phyloP scores from a whole-genome alignment of 345 rosid species.

The Murraya paniculata region DNA sequence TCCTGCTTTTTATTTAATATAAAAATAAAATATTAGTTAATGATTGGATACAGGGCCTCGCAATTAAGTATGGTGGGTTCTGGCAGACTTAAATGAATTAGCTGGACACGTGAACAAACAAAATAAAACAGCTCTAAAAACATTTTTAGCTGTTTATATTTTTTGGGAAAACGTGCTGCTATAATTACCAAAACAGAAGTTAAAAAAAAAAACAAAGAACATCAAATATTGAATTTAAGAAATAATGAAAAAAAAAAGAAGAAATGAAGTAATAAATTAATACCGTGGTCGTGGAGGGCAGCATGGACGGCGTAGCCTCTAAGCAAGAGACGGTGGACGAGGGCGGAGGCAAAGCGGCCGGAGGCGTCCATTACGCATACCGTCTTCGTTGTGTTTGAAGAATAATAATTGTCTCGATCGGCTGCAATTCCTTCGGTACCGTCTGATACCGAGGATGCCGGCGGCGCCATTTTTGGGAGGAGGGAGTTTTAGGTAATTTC shows the following conservation, averaged over 20 bases:
- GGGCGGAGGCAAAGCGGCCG: slow-evolving; percentile 45
- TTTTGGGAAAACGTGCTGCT: too few species aligned
- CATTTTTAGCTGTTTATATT: too few species aligned
- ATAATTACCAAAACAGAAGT: too few species aligned
- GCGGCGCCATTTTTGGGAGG: slow-evolving; percentile 36
- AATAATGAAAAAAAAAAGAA: too few species aligned
- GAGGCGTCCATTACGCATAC: slow-evolving; percentile 73
- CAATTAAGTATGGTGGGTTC: too few species aligned
- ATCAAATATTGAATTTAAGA: too few species aligned
- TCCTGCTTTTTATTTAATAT: slow-evolving; percentile 7
- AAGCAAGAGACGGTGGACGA: slow-evolving; percentile 40
- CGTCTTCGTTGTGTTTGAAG: neutral
- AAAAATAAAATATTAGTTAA: neutral
- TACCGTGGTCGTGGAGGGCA: slow-evolving; percentile 45
- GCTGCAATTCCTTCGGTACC: too few species aligned
- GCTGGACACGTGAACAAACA: too few species aligned
- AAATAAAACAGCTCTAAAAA: too few species aligned
- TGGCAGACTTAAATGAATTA: too few species aligned
- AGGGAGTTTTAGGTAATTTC: neutral
- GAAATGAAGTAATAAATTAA: neutral
- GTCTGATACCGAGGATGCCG: neutral
- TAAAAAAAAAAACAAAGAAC: too few species aligned
- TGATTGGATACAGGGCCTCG: neutral
- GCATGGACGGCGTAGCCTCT: slow-evolving; percentile 67
- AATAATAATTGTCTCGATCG: too few species aligned